Percentiles rank a stretch among this genome's conserved stretches.
Evolutionary conservation across 495 filamentous ascomycete genomes (phyloP).

Genomic region (Aspergillus cristatus): DNA sequence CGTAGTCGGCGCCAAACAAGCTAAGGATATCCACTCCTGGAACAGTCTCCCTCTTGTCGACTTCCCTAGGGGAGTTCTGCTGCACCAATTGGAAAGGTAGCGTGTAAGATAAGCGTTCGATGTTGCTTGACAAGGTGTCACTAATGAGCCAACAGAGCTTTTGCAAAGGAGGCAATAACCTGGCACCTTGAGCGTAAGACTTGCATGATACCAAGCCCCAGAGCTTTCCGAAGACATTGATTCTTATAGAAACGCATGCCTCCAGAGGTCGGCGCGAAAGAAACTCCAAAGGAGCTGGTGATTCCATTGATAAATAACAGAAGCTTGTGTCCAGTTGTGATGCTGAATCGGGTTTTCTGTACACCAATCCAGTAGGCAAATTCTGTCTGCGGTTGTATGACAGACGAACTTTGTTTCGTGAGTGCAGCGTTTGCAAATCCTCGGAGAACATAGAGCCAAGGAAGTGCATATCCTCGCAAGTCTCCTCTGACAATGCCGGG

Average conservation of each 20-base stretch:
- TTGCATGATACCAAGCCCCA: conserved; percentile 87
- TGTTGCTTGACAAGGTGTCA: conserved; percentile 71
- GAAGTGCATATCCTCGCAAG: conserved; percentile 75
- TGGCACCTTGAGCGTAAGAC: conserved; percentile 65
- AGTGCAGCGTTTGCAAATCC: conserved; percentile 67
- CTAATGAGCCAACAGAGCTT: conserved; percentile 78
- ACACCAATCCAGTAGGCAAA: conserved; percentile 59
- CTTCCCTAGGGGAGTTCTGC: not conserved
- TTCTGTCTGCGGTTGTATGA: conserved; percentile 9
- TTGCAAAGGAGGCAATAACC: conserved; percentile 74
- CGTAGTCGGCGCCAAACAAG: conserved; percentile 55
- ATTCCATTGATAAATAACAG: conserved; percentile 62
- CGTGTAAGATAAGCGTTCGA: conserved; percentile 77
- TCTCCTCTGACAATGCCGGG: conserved; percentile 55
- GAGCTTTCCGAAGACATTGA: conserved; percentile 72
- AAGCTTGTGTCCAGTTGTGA: conserved; percentile 68
- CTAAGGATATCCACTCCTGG: conserved; percentile 10
- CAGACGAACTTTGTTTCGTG: conserved; percentile 34
- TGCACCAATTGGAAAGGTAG: conserved; percentile 50
- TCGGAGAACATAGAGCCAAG: conserved; percentile 71
- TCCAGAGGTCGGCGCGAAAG: conserved; percentile 65
- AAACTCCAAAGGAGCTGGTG: conserved; percentile 70
- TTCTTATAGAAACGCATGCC: conserved; percentile 84
- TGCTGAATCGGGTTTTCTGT: conserved; percentile 56
- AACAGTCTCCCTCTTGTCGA: not conserved